phyloP scores from a whole-genome alignment of 2,329 filamentous ascomycete species.

The Penicillium sp. region DNA sequence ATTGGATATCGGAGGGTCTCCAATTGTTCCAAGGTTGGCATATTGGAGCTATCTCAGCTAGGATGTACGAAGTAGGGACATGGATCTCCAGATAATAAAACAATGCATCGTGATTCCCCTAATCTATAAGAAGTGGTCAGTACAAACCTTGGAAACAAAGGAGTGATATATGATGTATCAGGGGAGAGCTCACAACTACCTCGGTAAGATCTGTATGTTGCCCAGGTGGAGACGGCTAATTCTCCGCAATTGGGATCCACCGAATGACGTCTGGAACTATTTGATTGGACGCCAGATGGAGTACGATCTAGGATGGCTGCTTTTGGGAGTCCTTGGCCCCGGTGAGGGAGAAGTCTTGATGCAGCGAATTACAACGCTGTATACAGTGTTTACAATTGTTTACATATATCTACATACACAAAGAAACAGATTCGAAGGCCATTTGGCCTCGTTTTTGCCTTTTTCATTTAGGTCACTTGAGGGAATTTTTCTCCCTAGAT shows the following conservation, averaged over 20 bases:
- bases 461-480: slow-evolving; percentile 19
- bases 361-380: background rate
- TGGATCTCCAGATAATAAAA: background rate
- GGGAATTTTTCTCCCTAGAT: slow-evolving; percentile 11
- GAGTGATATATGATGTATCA: background rate
- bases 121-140: background rate
- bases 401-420: background rate
- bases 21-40: background rate
- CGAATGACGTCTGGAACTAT: background rate
- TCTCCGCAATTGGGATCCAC: background rate
- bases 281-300: no score
- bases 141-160: background rate
- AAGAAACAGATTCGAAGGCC: slow-evolving; percentile 6
- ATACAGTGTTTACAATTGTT: background rate
- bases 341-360: no score
- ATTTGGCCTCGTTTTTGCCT: slow-evolving; percentile 21
- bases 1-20: background rate
- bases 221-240: no score
- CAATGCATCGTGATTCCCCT: background rate
- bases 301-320: no score
- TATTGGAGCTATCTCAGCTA: background rate
- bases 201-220: no score
- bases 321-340: background rate
- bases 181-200: background rate
- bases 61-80: background rate